Conservation (phyloP, 2,329 filamentous ascomycete genomes). For the Fusarium irregulare region DNA sequence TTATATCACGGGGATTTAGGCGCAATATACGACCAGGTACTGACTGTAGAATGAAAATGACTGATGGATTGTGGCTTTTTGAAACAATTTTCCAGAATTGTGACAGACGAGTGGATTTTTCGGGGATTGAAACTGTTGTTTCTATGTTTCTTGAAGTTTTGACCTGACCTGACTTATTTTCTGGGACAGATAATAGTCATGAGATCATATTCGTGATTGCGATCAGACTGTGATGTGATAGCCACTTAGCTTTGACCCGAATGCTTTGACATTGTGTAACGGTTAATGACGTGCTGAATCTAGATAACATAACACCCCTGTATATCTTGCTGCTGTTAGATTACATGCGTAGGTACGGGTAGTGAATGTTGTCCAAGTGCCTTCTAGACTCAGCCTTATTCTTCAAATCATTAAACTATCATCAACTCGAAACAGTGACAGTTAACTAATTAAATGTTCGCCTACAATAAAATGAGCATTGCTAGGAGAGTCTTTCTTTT, state of each 20-base stretch:
- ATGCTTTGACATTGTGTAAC: not conserved
- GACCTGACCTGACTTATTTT: not conserved
- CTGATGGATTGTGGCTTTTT: not conserved
- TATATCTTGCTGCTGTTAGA: not conserved
- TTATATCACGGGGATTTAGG: constrained; percentile 18
- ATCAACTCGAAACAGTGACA: constrained; percentile 26
- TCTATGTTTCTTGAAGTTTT: not conserved
- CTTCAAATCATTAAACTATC: not conserved
- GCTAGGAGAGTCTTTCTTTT: not conserved
- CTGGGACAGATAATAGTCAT: not conserved
- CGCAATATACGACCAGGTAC: constrained; percentile 21
- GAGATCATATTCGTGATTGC: not conserved
- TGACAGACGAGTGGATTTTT: not conserved
- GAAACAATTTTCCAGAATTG: not conserved
- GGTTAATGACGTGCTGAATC: not conserved
- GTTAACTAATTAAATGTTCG: not conserved
- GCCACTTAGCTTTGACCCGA: not conserved
- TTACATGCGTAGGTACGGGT: not conserved
- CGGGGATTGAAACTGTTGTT: not conserved
- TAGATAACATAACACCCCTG: not conserved
- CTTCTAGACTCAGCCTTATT: constrained; percentile 21
- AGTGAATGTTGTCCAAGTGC: not conserved
- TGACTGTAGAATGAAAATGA: constrained; percentile 3
- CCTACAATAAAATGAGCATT: not conserved
- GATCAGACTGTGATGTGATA: not conserved